Evolutionary conservation across 2,329 filamentous ascomycete genomes (phyloP).

Genomic region (Beauveria sp.): DNA sequence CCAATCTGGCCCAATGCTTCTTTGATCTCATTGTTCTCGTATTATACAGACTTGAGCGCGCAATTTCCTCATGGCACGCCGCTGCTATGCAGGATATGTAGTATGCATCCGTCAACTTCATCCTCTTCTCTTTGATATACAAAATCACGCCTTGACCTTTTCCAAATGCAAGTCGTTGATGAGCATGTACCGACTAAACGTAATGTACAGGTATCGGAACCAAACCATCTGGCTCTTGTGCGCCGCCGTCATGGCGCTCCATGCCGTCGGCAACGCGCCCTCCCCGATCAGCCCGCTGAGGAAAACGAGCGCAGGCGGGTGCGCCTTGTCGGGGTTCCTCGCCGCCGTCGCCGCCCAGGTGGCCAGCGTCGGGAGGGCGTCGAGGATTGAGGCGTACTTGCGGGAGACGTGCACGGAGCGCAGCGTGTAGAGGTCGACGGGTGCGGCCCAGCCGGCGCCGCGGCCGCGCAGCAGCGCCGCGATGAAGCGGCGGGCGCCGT

Average conservation of each 20-base stretch:
- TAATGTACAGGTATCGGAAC: slow-evolving; percentile 96
- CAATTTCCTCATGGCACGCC: not conserved
- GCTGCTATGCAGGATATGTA: not conserved
- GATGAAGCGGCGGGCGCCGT: slow-evolving; percentile 71
- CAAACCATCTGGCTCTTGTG: slow-evolving; percentile 97
- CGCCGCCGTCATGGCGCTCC: slow-evolving; percentile 80
- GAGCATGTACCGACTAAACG: slow-evolving; percentile 86
- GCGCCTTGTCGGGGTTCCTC: slow-evolving; percentile 21
- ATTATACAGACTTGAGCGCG: not conserved
- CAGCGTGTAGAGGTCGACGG: slow-evolving; percentile 81
- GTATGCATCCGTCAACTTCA: not conserved
- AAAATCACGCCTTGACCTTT: slow-evolving; percentile 20
- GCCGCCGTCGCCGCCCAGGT: slow-evolving; percentile 40
- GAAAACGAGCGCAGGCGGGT: slow-evolving; percentile 58
- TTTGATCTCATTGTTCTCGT: slow-evolving; percentile 6
- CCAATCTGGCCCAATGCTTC: slow-evolving; percentile 5
- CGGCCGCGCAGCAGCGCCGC: slow-evolving; percentile 55
- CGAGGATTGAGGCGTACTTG: slow-evolving; percentile 76
- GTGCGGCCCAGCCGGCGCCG: slow-evolving; percentile 57
- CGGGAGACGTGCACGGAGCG: slow-evolving; percentile 62
- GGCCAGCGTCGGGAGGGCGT: slow-evolving; percentile 64
- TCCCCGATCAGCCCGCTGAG: slow-evolving; percentile 61
- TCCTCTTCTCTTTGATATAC: not conserved
- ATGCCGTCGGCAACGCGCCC: slow-evolving; percentile 49
- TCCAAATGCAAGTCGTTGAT: slow-evolving; percentile 74